phyloP scores from a whole-genome alignment of 1,284 basidiomycete species.

The Microbotryum saponariae region DNA sequence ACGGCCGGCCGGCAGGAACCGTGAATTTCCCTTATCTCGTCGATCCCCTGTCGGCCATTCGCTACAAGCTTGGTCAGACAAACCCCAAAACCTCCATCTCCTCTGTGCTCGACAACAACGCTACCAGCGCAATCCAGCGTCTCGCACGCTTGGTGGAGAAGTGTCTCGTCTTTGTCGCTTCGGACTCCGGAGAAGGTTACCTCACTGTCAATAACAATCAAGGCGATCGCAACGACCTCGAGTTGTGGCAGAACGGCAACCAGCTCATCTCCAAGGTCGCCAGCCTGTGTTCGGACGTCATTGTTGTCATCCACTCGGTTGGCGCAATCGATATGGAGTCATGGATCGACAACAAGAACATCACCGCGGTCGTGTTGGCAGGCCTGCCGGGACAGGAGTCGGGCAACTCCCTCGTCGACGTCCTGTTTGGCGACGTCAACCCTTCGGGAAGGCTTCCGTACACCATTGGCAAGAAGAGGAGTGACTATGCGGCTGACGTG shows the following conservation, averaged over 20 bases:
- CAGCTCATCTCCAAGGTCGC: slow-evolving; percentile 40
- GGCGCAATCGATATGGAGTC: slow-evolving; percentile 47
- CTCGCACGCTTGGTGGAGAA: slow-evolving; percentile 6
- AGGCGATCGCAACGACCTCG: slow-evolving; percentile 27
- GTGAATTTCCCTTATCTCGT: slow-evolving; percentile 32
- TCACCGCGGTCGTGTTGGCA: slow-evolving; percentile 37
- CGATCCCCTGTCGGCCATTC: slow-evolving; percentile 31
- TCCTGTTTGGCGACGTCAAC: slow-evolving; percentile 50
- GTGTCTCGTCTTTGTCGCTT: slow-evolving; percentile 28
- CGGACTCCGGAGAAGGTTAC: slow-evolving; percentile 18
- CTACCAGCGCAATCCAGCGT: background rate
- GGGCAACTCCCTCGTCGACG: slow-evolving; percentile 36
- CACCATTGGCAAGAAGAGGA: slow-evolving; percentile 52
- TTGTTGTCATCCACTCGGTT: slow-evolving; percentile 71
- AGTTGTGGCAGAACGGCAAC: slow-evolving; percentile 30
- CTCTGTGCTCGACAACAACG: slow-evolving; percentile 24
- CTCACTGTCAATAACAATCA: slow-evolving; percentile 17
- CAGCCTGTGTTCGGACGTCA: slow-evolving; percentile 54
- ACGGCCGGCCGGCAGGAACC: slow-evolving; percentile 19
- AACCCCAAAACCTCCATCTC: slow-evolving; percentile 17
- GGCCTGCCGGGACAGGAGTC: slow-evolving; percentile 37
- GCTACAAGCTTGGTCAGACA: slow-evolving; percentile 12
- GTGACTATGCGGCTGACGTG: slow-evolving; percentile 51
- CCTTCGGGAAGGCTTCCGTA: slow-evolving; percentile 43
- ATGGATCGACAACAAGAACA: slow-evolving; percentile 28